A percentile compares a stretch with the other conserved stretches of the same genome.
Evolutionary conservation across 108 stramenopile species (phyloP).

Genomic region (Chaetoceros muelleri): DNA sequence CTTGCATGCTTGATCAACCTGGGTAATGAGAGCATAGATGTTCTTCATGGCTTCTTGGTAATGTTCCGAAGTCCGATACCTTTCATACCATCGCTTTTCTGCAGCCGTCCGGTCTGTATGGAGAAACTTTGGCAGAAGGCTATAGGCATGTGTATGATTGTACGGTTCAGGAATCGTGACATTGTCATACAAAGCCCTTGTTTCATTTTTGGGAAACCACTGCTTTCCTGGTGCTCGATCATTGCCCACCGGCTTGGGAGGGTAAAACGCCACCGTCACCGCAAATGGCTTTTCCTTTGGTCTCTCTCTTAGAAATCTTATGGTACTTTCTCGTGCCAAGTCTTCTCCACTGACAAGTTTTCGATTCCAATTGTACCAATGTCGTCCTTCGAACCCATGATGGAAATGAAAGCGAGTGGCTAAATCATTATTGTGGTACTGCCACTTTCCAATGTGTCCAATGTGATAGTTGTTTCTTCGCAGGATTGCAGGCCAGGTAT

Average conservation of each 20-base stretch:
- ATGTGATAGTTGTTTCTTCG: conserved; percentile 49
- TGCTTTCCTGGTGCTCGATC: conserved; percentile 4
- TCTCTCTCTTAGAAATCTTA: conserved; percentile 44
- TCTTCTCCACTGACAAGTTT: conserved; percentile 38
- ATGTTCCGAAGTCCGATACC: conserved; percentile 48
- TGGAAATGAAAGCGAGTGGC: neutral
- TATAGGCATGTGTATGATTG: neutral
- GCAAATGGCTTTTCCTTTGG: conserved; percentile 52
- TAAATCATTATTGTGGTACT: conserved; percentile 7
- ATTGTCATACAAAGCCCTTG: conserved; percentile 32
- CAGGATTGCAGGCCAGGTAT: conserved; percentile 54
- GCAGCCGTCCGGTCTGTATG: neutral
- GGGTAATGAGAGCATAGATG: conserved; percentile 67
- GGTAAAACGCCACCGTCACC: conserved; percentile 72
- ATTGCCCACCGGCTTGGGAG: conserved; percentile 46
- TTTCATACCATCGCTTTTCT: conserved; percentile 31
- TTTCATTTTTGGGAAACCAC: conserved; percentile 35
- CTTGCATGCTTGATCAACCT: conserved; percentile 57
- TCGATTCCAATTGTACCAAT: conserved; percentile 18
- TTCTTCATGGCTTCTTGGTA: conserved; percentile 66
- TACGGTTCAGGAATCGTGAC: neutral
- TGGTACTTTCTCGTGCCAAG: conserved; percentile 46
- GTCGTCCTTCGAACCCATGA: conserved; percentile 26
- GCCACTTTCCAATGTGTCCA: conserved; percentile 73
- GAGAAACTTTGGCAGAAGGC: conserved; percentile 29